phyloP scores from a whole-genome alignment of 345 rosid genomes.

The Dimocarpus longan region DNA sequence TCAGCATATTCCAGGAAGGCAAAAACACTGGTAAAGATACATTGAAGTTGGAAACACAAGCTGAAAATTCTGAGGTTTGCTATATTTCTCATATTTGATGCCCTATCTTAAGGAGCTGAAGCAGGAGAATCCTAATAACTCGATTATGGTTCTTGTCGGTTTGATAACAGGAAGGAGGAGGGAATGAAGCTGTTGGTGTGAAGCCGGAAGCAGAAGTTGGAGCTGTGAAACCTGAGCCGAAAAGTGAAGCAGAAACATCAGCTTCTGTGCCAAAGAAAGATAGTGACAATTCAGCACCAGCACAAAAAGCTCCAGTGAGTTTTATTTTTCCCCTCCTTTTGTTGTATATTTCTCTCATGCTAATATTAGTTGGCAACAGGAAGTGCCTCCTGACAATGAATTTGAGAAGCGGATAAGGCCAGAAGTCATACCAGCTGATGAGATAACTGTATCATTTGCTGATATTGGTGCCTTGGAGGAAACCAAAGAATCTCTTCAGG shows the following conservation, averaged over 20 bases:
- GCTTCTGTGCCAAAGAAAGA: slow-evolving; percentile 43
- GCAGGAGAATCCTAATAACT: neutral
- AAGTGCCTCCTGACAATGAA: slow-evolving; percentile 84
- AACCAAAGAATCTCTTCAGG: slow-evolving; percentile 88
- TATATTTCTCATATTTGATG: neutral
- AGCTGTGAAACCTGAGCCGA: slow-evolving; percentile 36
- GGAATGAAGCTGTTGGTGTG: slow-evolving; percentile 22
- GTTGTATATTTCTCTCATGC: neutral
- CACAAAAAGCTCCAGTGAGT: slow-evolving; percentile 53
- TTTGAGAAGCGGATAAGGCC: slow-evolving; percentile 97
- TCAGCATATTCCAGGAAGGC: slow-evolving; percentile 74
- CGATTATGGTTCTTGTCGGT: neutral
- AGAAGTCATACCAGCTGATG: slow-evolving; percentile 86
- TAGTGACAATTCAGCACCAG: slow-evolving; percentile 32
- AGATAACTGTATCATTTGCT: slow-evolving; percentile 67
- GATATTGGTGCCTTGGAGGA: slow-evolving; percentile 94
- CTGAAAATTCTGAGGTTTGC: slow-evolving; percentile 47
- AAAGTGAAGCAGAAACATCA: slow-evolving; percentile 47
- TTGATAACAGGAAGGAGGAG: slow-evolving; percentile 42
- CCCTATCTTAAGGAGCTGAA: neutral
- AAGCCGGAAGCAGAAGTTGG: slow-evolving; percentile 49
- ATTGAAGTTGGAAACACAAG: slow-evolving; percentile 53
- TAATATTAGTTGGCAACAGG: slow-evolving; percentile 40
- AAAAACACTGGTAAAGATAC: slow-evolving; percentile 49
- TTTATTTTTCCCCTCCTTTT: neutral